phyloP scores from a whole-genome alignment of 345 rosid species.

The Aquilaria sinensis region DNA sequence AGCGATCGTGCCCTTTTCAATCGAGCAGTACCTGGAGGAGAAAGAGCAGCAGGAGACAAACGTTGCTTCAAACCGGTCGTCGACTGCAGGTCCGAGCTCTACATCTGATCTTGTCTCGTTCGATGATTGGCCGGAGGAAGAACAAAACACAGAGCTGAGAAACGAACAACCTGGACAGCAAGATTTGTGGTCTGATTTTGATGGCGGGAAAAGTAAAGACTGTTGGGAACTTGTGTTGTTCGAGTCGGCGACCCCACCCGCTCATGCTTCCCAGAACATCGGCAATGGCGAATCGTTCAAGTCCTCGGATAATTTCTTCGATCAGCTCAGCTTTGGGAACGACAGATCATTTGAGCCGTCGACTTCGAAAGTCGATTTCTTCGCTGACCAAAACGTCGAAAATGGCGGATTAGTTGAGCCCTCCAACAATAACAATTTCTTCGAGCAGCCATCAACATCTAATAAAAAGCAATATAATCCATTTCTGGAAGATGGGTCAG shows the following conservation, averaged over 20 bases:
- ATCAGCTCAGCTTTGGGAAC: background rate
- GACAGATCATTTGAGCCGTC: no score
- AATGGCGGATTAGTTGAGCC: background rate
- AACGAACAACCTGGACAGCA: slow-evolving; percentile 6
- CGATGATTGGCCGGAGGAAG: slow-evolving; percentile 32
- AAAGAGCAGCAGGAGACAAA: slow-evolving; percentile 4
- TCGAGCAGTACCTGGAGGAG: slow-evolving; percentile 30
- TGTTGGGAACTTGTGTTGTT: slow-evolving; percentile 55
- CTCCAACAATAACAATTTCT: background rate
- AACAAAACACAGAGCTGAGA: slow-evolving; percentile 2
- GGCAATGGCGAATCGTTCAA: slow-evolving; percentile 8
- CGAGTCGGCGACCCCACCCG: slow-evolving; percentile 23
- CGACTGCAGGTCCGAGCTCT: slow-evolving; percentile 10
- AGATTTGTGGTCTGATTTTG: slow-evolving; percentile 7
- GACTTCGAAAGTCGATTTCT: no score
- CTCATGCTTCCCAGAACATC: slow-evolving; percentile 13
- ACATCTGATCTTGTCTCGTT: slow-evolving; percentile 26
- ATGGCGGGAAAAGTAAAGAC: slow-evolving; percentile 17
- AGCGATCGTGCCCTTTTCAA: slow-evolving; percentile 19
- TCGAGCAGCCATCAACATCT: slow-evolving; percentile 4
- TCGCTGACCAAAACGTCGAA: no score
- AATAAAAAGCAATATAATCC: slow-evolving; percentile 35
- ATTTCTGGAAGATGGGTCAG: slow-evolving; percentile 33
- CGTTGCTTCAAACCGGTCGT: slow-evolving; percentile 27
- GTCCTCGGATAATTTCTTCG: slow-evolving; percentile 4